Base-by-base conservation (phyloP, 441 rosid species). In the Mallotus japonicus region DNA sequence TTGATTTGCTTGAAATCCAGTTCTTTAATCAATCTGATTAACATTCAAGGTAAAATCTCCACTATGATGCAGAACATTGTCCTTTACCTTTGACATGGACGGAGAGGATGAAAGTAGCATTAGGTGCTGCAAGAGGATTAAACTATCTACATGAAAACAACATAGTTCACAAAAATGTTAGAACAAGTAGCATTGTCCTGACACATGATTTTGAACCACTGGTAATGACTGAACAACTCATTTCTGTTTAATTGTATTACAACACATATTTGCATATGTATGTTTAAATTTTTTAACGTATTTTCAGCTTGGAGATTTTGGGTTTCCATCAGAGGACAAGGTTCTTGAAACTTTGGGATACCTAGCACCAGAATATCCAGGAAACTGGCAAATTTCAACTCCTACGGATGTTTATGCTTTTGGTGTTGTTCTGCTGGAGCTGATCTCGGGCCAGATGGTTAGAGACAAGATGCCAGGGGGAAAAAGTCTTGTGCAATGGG, bases 401-500 rank as follows among this genome's bases (percentile, higher is more conserved):
- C 81, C 77, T 55, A 79, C 87, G 24, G 92, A 88, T 80, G 87
- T 88, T 47, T 87, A 84, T 68, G 80, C 89, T 54, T 87, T 81
- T n/a, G 87, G 89, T 6, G 57, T 86, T 19, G 84, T 87, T 47
- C 76, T 88, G 56, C 73, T 88, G 16, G 87, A 85, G 83, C 79
- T 86, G 67, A 77, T 82, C 49, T 78, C 84, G 0, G 87, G 86
- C 42, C 67, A 61, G 59, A 73, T 42, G 65, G 71, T 73, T 62
- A 61, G 74, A 46, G 76, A 83, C 6, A 74, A 57, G 73, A 32
- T 69, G 22, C 3, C 50, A 20, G 75, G 73, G 7, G 72, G 46
- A 44, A 73, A 71, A 62, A 64, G 72, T 69, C 78, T 80, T 40
- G 75, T 64, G 54, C 70, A 40, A 73, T 83, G 82, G 87, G 87